Base-by-base conservation (phyloP, 2,329 filamentous ascomycete genomes). In the Botrytis elliptica region DNA sequence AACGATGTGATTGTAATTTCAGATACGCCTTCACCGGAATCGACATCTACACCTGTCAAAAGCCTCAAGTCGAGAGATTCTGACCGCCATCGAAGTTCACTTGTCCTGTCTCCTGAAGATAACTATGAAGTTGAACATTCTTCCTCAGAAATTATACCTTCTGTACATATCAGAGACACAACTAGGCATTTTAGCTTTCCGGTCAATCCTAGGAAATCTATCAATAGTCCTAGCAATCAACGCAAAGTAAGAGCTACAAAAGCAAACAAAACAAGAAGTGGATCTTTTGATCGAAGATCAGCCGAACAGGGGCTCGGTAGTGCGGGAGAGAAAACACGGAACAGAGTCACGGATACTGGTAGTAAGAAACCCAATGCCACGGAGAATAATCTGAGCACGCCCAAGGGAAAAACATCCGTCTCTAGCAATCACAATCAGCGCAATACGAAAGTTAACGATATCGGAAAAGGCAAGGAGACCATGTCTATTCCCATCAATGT, bases 71-170 rank as follows among this genome's bases (percentile, higher is more conserved):
- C 36, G 22, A n/a, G 22, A 42, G 8, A 6, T 38, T 14, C 16
- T 18, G 22, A 4, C n/a, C 7, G 8, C 25, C 9, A 29, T 42
- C 25, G 3, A 3, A 40, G 16, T 16, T 68, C 36, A 0, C 9
- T 36, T 22, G 20, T 36, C 22, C 3, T 14, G 9, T 42, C 66
- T 25, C 20, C n/a, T 20, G 7, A 25, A 25, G 18, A 29, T 10
- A 10, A 2, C 4, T 1, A 9, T 25, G 25, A n/a, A 22, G 12
- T 18, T 5, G 9, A 10, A 7, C 29, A 3, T 10, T 2, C 4
- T 38, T 36, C 33, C 4, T 29, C 46, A 12, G 36, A 25, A 67
- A 8, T 3, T 4, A 38, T 29, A 9, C 25, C 36, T 29, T 14
- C 4, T 29, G 9, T 16, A 7, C 22, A 55, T 20, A 38, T 14